Base-by-base conservation (phyloP, 257 asterid genomes). In the Anisodus tanguticus region DNA sequence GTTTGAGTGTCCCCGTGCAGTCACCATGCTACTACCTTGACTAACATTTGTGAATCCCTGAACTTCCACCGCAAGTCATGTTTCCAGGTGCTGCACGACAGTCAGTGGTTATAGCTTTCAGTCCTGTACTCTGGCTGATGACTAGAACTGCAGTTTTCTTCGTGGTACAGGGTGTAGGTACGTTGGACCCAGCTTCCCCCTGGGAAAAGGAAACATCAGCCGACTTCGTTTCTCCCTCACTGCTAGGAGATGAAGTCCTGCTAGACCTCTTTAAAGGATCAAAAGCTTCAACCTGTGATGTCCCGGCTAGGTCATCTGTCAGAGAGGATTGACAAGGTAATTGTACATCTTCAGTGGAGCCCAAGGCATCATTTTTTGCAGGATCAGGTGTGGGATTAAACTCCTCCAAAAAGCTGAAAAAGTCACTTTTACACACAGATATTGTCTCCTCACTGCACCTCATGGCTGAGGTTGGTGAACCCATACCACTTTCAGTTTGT, bases 21-120 rank as follows among this genome's bases (percentile, higher is more conserved):
- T 72, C 45, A 88, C 94, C 3, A 86, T 82, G 85, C 84, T 88
- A 9, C 89, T 54, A 17, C 90, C 93, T 91, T 91, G 92, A 37
- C 89, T 88, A 19, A 90, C 88, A 84, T 91, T 90, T 1, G 88
- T n/a, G 88, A 89, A 86, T 76, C 91, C 95, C 86, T 91, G 97
- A 81, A 86, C 83, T 0, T 79, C 92, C 97, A 19, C 91, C 93
- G 86, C 91, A 85, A 17, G 87, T 93, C 84, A 90, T 88, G 83
- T 93, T 92, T 22, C 94, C 98, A 82, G 89, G 97, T 26, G 90
- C 88, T 0, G 86, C 72, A 22, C 91, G 88, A 92, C 95, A 92
- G 22, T 90, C 88, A 0, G 89, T 86, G 69, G 90, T 97, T 82
- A 84, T 45, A 3, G 85, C 31, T 22, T 93, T 97, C 41, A 90